These are phyloP conservation scores for Glycine latifolia DNA, from an alignment of 306 rosid species.

Conservation along the genomic window DNA sequence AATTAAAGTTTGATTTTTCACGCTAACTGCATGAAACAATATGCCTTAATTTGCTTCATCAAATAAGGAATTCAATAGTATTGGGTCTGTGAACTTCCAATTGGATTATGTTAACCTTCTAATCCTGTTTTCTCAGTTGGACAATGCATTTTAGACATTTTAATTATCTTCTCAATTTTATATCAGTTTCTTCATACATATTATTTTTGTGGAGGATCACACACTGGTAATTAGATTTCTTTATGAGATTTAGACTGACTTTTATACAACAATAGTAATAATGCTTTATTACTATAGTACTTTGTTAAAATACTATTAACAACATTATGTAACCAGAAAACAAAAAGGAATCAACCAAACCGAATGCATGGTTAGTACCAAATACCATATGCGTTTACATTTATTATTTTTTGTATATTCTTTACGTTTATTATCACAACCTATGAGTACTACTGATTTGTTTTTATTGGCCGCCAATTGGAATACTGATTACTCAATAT, in stretches of 20 bases:
- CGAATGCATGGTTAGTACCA: background rate
- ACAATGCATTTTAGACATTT: too few relatives aligned
- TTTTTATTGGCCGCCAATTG: background rate
- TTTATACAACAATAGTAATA: background rate
- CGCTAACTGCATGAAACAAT: slow-evolving; percentile 18
- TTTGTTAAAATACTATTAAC: background rate
- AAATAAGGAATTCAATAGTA: background rate
- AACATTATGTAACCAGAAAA: background rate
- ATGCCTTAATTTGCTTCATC: background rate
- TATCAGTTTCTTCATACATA: too few relatives aligned
- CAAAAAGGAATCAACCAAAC: background rate
- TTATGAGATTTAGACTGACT: background rate
- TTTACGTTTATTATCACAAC: background rate
- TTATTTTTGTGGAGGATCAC: too few relatives aligned
- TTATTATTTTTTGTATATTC: too few relatives aligned
- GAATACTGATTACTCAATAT: too few relatives aligned
- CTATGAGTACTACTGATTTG: background rate
- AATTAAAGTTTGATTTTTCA: slow-evolving; percentile 17
- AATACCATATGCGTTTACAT: background rate
- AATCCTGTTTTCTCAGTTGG: too few relatives aligned
- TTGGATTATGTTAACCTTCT: background rate
- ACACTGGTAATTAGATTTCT: too few relatives aligned
- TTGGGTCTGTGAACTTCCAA: background rate
- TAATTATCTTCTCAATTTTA: too few relatives aligned
- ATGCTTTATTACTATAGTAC: background rate